These are phyloP conservation scores for Microcyclosporella mali DNA, from an alignment of 2,329 filamentous ascomycete genomes.

Conservation along the genomic window DNA sequence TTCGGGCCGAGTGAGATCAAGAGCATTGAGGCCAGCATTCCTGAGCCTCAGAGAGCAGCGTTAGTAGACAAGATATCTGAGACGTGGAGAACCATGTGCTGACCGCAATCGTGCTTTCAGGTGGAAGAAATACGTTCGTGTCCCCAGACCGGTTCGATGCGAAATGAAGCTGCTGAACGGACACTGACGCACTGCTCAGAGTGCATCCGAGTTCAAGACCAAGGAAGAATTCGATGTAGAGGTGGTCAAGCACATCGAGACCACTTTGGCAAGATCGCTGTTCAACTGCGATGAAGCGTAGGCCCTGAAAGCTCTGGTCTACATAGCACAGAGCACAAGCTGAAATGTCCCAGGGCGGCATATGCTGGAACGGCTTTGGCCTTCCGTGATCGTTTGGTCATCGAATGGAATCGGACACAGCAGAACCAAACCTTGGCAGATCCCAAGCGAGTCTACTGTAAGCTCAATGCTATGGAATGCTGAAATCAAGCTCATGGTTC, in stretches of 20 bases:
- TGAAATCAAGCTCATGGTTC: slow-evolving; percentile 3
- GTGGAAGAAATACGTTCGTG: slow-evolving; percentile 54
- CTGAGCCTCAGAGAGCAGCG: slow-evolving; percentile 77
- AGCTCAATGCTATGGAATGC: slow-evolving; percentile 16
- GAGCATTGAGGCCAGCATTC: slow-evolving; percentile 82
- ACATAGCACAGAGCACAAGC: too few species aligned
- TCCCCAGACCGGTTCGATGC: slow-evolving; percentile 21
- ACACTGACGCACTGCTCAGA: slow-evolving; percentile 38
- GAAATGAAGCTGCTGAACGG: background rate
- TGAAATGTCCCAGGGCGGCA: slow-evolving; percentile 54
- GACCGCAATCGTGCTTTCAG: slow-evolving; percentile 29
- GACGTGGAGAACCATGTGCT: slow-evolving; percentile 8
- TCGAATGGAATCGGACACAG: slow-evolving; percentile 97
- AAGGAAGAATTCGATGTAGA: slow-evolving; percentile 79
- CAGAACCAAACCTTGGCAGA: slow-evolving; percentile 89
- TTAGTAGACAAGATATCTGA: slow-evolving; percentile 45
- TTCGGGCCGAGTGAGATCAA: slow-evolving; percentile 91
- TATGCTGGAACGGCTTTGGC: slow-evolving; percentile 88
- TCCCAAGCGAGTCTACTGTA: slow-evolving; percentile 88
- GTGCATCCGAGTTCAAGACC: slow-evolving; percentile 62
- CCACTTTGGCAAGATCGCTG: slow-evolving; percentile 86
- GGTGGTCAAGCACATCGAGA: slow-evolving; percentile 90
- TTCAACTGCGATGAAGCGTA: slow-evolving; percentile 92
- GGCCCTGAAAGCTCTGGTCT: slow-evolving; percentile 12
- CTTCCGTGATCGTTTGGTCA: slow-evolving; percentile 84